These are phyloP conservation scores for Ceratobasidium sp. DNA, from an alignment of 1,284 basidiomycete genomes.

Conservation along the genomic window DNA sequence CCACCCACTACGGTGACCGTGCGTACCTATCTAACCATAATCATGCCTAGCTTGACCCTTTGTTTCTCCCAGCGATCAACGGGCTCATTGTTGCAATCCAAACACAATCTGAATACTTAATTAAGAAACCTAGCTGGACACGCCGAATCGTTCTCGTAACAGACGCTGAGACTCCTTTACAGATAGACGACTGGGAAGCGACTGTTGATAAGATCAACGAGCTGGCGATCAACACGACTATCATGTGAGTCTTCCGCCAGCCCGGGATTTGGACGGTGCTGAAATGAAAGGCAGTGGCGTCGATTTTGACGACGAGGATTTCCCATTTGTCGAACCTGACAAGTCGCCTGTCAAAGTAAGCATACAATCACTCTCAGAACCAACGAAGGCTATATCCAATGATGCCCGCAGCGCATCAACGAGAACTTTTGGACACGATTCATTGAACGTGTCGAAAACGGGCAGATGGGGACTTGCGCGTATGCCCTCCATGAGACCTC, in stretches of 20 bases:
- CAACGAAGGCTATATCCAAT: slow-evolving; percentile 44
- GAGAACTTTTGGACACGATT: slow-evolving; percentile 79
- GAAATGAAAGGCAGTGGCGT: slow-evolving; percentile 67
- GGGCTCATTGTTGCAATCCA: slow-evolving; percentile 87
- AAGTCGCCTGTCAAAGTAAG: slow-evolving; percentile 77
- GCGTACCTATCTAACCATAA: slow-evolving; percentile 55
- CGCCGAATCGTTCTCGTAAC: slow-evolving; percentile 83
- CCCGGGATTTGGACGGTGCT: background rate
- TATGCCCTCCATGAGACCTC: slow-evolving; percentile 73
- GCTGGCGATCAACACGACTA: slow-evolving; percentile 66
- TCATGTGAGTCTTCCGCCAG: slow-evolving; percentile 65
- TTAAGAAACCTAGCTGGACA: slow-evolving; percentile 78
- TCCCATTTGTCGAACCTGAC: slow-evolving; percentile 69
- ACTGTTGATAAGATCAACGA: slow-evolving; percentile 75
- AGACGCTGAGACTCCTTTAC: slow-evolving; percentile 78
- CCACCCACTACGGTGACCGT: slow-evolving; percentile 70
- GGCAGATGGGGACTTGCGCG: slow-evolving; percentile 74
- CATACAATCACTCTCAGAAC: slow-evolving; percentile 39
- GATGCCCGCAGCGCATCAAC: slow-evolving; percentile 68
- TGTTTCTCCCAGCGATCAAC: slow-evolving; percentile 72
- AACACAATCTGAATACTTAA: slow-evolving; percentile 71
- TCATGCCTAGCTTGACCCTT: slow-evolving; percentile 48
- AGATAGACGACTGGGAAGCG: slow-evolving; percentile 76
- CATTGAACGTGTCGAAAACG: slow-evolving; percentile 57
- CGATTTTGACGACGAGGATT: slow-evolving; percentile 83